Percentiles rank a stretch among this genome's conserved stretches.
Evolutionary conservation across 1,139 yeast species (phyloP).

Genomic region (Spencermartinsiella ligniputridi): DNA sequence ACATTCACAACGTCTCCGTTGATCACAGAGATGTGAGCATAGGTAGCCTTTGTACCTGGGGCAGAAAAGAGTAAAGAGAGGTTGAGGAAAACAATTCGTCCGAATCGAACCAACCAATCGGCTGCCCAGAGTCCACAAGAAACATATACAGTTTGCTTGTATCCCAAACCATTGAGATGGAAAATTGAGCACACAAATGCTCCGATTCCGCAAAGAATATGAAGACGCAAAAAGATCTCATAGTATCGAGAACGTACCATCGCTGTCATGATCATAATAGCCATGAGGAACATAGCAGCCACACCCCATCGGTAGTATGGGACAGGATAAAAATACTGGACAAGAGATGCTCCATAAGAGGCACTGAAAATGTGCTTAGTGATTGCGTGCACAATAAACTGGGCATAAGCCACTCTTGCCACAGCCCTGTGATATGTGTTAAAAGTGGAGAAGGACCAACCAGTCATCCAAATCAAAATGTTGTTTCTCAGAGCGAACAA

Average conservation of each 20-base stretch:
- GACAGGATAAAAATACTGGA: slow-evolving; percentile 33
- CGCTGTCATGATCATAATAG: slow-evolving; percentile 48
- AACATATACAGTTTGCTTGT: slow-evolving; percentile 41
- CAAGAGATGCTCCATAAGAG: slow-evolving; percentile 31
- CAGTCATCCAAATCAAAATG: slow-evolving; percentile 50
- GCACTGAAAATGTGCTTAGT: slow-evolving; percentile 37
- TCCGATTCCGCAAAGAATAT: slow-evolving; percentile 40
- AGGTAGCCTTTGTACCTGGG: slow-evolving; percentile 29
- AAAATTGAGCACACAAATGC: slow-evolving; percentile 46
- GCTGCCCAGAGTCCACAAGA: slow-evolving; percentile 41
- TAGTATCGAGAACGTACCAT: slow-evolving; percentile 44
- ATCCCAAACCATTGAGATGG: slow-evolving; percentile 47
- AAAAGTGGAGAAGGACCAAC: slow-evolving; percentile 60
- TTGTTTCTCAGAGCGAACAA: slow-evolving; percentile 61
- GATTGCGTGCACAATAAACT: slow-evolving; percentile 39
- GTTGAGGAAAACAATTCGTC: slow-evolving; percentile 40
- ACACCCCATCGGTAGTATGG: slow-evolving; percentile 50
- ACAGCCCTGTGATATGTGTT: slow-evolving; percentile 58
- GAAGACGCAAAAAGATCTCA: slow-evolving; percentile 45
- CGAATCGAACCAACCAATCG: slow-evolving; percentile 39
- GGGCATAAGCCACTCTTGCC: slow-evolving; percentile 48
- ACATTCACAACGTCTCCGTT: slow-evolving; percentile 31
- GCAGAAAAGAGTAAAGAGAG: slow-evolving; percentile 34
- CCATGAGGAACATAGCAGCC: slow-evolving; percentile 46
- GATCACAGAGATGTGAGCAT: slow-evolving; percentile 37